phyloP scores from a whole-genome alignment of 2,329 filamentous ascomycete genomes.

The Endothia cerciana region DNA sequence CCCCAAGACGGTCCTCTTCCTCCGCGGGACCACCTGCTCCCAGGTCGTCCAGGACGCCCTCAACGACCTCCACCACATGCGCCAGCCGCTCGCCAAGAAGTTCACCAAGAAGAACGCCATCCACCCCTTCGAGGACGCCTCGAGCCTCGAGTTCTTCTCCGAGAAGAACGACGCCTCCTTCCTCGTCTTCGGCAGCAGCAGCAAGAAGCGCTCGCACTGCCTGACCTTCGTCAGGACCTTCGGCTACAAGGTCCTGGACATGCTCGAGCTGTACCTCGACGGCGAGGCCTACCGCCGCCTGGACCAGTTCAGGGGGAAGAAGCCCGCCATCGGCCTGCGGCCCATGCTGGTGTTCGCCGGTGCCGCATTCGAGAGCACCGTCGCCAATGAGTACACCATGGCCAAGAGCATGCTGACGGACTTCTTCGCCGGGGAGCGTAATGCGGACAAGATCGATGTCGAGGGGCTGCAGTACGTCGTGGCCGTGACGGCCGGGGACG shows the following conservation, averaged over 20 bases:
- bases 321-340: slow-evolving; percentile 79
- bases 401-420: slow-evolving; percentile 88
- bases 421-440: slow-evolving; percentile 82
- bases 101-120: slow-evolving; percentile 98
- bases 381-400: slow-evolving; percentile 77
- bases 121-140: slow-evolving; percentile 89
- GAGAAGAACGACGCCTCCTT: slow-evolving; percentile 94
- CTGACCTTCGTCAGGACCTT: slow-evolving; percentile 84
- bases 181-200: slow-evolving; percentile 81
- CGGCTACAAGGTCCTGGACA: slow-evolving; percentile 85
- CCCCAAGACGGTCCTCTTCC: slow-evolving; percentile 85
- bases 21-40: slow-evolving; percentile 85
- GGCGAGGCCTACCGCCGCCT: slow-evolving; percentile 71
- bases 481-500: slow-evolving; percentile 76
- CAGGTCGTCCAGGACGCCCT: slow-evolving; percentile 82
- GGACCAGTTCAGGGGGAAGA: slow-evolving; percentile 75
- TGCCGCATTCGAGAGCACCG: slow-evolving; percentile 82
- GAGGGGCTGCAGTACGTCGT: slow-evolving; percentile 93
- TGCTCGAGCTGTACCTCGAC: slow-evolving; percentile 89
- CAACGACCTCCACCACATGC: slow-evolving; percentile 82
- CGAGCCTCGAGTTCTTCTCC: slow-evolving; percentile 91
- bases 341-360: slow-evolving; percentile 93
- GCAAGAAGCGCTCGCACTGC: slow-evolving; percentile 94
- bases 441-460: slow-evolving; percentile 83
- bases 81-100: slow-evolving; percentile 81